Evolutionary conservation across 306 rosid species (phyloP).

Genomic region (Prunus campanulata): DNA sequence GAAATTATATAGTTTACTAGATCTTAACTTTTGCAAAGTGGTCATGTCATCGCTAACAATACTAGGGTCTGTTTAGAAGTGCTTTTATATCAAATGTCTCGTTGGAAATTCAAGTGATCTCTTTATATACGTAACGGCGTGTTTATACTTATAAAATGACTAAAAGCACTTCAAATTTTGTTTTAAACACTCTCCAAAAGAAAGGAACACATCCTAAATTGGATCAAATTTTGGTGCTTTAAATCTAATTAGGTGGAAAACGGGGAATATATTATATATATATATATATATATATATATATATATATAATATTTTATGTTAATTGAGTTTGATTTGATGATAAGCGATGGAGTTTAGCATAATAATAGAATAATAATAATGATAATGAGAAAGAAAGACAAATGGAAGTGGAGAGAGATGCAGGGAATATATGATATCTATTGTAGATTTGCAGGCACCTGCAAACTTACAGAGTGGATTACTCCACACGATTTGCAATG

Average conservation of each 20-base stretch:
- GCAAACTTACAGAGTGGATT: conserved; percentile 50
- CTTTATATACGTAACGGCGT: background rate
- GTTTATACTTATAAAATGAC: too few species aligned
- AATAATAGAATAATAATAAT: background rate
- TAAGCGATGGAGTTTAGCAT: conserved; percentile 20
- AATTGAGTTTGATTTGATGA: conserved; percentile 37
- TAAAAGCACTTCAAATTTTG: background rate
- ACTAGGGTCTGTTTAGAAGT: background rate
- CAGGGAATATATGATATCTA: conserved; percentile 74
- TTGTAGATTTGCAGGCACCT: conserved; percentile 78
- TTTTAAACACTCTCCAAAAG: background rate
- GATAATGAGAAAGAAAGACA: conserved; percentile 41
- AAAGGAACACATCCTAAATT: background rate
- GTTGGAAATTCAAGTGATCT: background rate
- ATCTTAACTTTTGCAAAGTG: background rate
- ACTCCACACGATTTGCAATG: conserved; percentile 50
- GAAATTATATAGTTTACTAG: background rate
- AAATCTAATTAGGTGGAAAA: background rate
- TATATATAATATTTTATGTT: background rate
- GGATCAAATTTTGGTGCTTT: background rate
- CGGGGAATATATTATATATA: conserved; percentile 33
- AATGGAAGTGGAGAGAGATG: conserved; percentile 69
- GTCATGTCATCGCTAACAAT: background rate
- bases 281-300: too few species aligned
- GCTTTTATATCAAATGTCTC: background rate